A percentile compares a stretch with the other conserved stretches of the same genome.
phyloP scores from a whole-genome alignment of 257 asterid species.

The Solanum paucissectum region DNA sequence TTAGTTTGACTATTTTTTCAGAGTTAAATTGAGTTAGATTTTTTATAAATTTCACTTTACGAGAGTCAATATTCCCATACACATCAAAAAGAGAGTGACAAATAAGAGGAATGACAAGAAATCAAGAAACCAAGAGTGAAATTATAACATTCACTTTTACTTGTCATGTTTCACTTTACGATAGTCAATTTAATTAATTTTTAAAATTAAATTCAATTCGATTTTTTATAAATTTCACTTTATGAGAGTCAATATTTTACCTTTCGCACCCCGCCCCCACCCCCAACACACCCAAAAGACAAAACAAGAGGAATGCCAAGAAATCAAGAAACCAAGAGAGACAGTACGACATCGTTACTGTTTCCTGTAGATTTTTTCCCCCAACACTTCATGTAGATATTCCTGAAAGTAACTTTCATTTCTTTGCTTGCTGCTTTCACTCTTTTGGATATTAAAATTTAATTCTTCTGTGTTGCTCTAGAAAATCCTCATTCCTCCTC shows the following conservation, averaged over 20 bases:
- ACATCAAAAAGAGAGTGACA: neutral
- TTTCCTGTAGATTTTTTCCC: neutral
- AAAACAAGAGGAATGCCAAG: neutral
- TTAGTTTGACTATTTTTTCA: too few relatives aligned
- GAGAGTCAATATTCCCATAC: rapidly evolving
- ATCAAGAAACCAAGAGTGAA: neutral
- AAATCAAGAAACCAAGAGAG: neutral
- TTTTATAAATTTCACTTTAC: too few relatives aligned
- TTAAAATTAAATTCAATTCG: rapidly evolving
- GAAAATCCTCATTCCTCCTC: neutral
- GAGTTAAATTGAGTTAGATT: too few relatives aligned
- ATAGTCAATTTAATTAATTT: too few relatives aligned
- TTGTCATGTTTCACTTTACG: neutral
- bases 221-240: too few relatives aligned
- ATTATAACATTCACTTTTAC: too few relatives aligned
- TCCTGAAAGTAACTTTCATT: neutral
- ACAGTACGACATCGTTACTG: neutral
- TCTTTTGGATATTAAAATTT: neutral
- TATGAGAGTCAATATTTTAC: too few relatives aligned
- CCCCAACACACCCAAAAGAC: neutral
- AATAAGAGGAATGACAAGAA: neutral
- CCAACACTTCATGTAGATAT: neutral
- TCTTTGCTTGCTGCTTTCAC: neutral
- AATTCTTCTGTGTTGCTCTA: neutral
- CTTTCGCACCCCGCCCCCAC: too few relatives aligned